Percentiles rank a stretch among this genome's conserved stretches.
These are phyloP conservation scores for Populus hybrid DNA, from an alignment of 441 rosid genomes.

Conservation along the genomic window DNA sequence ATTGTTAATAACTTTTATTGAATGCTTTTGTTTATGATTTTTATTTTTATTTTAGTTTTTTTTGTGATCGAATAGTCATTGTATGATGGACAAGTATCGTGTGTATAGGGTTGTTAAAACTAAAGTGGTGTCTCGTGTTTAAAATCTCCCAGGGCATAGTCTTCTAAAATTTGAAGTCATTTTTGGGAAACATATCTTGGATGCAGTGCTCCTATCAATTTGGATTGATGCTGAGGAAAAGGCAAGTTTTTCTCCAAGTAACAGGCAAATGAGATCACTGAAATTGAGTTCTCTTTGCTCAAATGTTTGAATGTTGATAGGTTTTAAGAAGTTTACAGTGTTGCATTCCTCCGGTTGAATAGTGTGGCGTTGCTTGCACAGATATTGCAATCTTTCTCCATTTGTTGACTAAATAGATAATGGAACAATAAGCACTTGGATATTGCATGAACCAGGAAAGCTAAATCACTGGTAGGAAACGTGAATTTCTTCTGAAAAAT, in stretches of 20 bases:
- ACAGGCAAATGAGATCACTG: neutral
- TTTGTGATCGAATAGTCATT: neutral
- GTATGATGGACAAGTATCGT: neutral
- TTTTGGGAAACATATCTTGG: neutral
- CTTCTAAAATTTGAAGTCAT: neutral
- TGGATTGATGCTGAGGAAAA: constrained; percentile 3
- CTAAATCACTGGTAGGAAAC: constrained; percentile 1
- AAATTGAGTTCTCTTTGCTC: neutral
- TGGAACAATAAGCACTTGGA: neutral
- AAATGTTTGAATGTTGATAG: neutral
- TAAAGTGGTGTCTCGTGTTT: neutral
- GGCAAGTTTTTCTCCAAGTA: neutral
- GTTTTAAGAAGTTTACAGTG: neutral
- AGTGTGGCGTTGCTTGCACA: constrained; percentile 2
- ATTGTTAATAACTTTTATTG: neutral
- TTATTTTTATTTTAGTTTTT: no score
- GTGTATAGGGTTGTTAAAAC: neutral
- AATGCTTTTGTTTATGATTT: neutral
- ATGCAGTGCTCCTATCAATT: neutral
- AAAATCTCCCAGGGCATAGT: neutral
- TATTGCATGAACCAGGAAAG: constrained; percentile 9
- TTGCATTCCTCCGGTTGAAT: neutral
- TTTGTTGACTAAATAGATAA: constrained; percentile 3
- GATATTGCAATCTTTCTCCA: neutral
- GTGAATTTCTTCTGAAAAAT: neutral